phyloP scores from a whole-genome alignment of 139 green algal species.

The Picochlorum sp. region DNA sequence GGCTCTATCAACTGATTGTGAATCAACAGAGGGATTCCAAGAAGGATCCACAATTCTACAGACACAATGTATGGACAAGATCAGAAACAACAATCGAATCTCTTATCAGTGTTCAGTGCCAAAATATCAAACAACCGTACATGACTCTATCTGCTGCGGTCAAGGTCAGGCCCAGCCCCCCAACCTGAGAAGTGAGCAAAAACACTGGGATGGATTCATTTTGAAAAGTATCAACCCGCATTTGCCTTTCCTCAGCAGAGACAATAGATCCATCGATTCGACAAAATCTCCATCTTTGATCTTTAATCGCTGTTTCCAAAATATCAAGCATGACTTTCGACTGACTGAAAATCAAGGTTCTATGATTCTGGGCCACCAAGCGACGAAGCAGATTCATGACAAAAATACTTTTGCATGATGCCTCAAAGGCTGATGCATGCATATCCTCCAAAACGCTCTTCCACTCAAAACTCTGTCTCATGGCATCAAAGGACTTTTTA shows the following conservation, averaged over 20 bases:
- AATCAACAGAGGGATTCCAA: constrained; percentile 63
- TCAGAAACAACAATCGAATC: not conserved
- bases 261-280: constrained; percentile 74
- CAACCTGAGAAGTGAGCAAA: constrained; percentile 84
- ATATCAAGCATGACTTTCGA: constrained; percentile 81
- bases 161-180: constrained; percentile 88
- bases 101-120: constrained; percentile 23
- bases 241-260: constrained; percentile 33
- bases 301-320: constrained; percentile 53
- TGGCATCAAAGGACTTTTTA: not conserved
- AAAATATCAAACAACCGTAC: not conserved
- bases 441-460: constrained; percentile 13
- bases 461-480: not conserved
- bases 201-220: constrained; percentile 67
- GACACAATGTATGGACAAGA: not conserved
- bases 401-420: constrained; percentile 78
- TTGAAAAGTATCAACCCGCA: constrained; percentile 67
- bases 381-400: constrained; percentile 61
- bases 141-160: constrained; percentile 89
- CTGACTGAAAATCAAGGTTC: constrained; percentile 87
- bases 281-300: constrained; percentile 36
- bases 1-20: constrained; percentile 73
- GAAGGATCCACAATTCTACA: constrained; percentile 40
- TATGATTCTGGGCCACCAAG: constrained; percentile 63
- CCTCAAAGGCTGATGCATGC: constrained; percentile 22